Base-by-base conservation (phyloP, 108 stramenopile species). In the Parietichytrium sp. region DNA sequence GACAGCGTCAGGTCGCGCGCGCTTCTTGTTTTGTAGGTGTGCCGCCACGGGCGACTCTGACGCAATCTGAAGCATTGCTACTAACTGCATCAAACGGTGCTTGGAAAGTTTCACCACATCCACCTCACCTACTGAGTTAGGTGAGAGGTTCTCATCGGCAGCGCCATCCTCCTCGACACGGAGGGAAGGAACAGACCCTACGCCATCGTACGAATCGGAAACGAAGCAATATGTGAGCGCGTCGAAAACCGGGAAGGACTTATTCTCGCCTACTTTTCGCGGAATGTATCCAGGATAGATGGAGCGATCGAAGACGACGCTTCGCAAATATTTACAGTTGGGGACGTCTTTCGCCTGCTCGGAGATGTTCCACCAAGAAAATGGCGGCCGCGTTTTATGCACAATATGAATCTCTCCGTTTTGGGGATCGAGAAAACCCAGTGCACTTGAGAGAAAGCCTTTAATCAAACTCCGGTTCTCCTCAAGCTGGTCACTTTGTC, bases 371-470 rank as follows among this genome's bases (percentile, higher is more conserved):
- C 95, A 96, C 81, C 94, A 94, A 81, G 92, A 89, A 79, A 85
- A 96, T 7, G 95, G 95, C 53, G 93, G 93, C 55, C 93, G 94
- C 23, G 94, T 94, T 86, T 96, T 96, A 90, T 96, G 95, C 13
- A 85, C 82, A 49, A 96, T 87, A 33, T 92, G 91, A 54, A 96
- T 88, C 80, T 94, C 91, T 27, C 93, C 93, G 8, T 52, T 78
- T 2, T 45, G 54, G 13, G 54, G 18, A 10, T 85, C 52, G 49
- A 92, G 49, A 6, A 90, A 79, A 1, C 78, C 80, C 38, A 78
- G 33, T 0, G 91, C 87, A 29, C 33, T 84, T 81, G 84, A 8
- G 13, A 51, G 83, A 94, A 96, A 18, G 54, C 54, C 48, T 3
- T 88, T 55, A 2, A 94, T 81, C 3, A 96, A 54, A 3, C 83